These are phyloP conservation scores for Aspergillus phoenicis DNA, from an alignment of 2,329 filamentous ascomycete genomes.

Conservation along the genomic window DNA sequence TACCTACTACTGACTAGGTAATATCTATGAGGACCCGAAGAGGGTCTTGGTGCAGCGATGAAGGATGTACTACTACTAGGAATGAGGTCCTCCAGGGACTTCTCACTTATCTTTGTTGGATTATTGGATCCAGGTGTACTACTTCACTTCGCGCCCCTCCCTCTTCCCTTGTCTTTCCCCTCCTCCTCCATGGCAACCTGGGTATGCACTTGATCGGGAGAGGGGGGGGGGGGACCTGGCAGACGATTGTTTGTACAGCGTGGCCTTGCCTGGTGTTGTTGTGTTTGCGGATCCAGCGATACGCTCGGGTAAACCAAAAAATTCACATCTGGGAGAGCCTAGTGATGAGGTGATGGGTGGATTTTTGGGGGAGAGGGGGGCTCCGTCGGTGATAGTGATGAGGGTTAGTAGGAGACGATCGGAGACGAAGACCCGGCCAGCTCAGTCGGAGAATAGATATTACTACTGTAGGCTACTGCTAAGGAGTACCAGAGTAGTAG, in stretches of 20 bases:
- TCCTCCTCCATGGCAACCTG: not conserved
- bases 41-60: not conserved
- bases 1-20: not conserved
- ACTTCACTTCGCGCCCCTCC: too few species aligned
- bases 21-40: not conserved
- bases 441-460: not conserved
- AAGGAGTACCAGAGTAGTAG: not conserved
- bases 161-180: not conserved
- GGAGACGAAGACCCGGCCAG: not conserved
- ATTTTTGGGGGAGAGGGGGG: too few species aligned
- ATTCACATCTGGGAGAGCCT: too few species aligned
- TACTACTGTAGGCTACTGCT: not conserved
- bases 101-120: constrained; percentile 1
- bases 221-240: not conserved
- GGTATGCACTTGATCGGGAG: not conserved
- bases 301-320: constrained; percentile 9
- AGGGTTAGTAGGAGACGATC: not conserved
- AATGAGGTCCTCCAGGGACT: not conserved
- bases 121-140: constrained; percentile 10
- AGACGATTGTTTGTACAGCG: constrained; percentile 8
- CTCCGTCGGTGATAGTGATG: too few species aligned
- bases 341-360: too few species aligned
- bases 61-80: not conserved
- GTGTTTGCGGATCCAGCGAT: constrained; percentile 4
- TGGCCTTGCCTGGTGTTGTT: not conserved